Conservation (phyloP, 768 basidiomycete species). For the Trametes maxima region DNA sequence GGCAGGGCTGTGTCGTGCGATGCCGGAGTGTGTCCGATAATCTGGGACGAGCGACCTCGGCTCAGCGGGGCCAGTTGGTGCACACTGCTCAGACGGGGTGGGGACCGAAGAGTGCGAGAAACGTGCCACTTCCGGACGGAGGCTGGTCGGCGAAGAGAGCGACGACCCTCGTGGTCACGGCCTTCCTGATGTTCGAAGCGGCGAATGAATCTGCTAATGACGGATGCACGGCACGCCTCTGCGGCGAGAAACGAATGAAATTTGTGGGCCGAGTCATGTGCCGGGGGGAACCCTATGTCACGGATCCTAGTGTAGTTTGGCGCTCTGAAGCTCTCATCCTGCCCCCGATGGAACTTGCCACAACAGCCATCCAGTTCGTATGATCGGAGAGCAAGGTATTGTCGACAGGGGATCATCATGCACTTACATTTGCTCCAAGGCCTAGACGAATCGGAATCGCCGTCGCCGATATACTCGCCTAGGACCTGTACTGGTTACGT, state of each 20-base stretch:
- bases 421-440: too few relatives aligned
- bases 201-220: constrained; percentile 7
- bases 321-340: constrained; percentile 1
- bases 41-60: not conserved
- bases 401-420: too few relatives aligned
- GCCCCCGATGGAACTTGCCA: too few relatives aligned
- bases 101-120: not conserved
- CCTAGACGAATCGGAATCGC: too few relatives aligned
- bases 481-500: too few relatives aligned
- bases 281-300: constrained; percentile 8
- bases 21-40: not conserved
- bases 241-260: not conserved
- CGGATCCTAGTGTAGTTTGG: constrained; percentile 8
- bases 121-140: constrained; percentile 3
- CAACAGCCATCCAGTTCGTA: too few relatives aligned
- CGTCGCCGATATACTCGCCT: too few relatives aligned
- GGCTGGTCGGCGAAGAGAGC: constrained; percentile 14
- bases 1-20: constrained; percentile 15
- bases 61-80: not conserved
- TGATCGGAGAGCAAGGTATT: too few relatives aligned
- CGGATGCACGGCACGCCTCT: constrained; percentile 10
- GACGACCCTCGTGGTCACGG: constrained; percentile 11
- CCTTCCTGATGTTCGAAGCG: constrained; percentile 19
- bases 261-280: constrained; percentile 13
- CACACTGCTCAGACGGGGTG: not conserved